Evolutionary conservation across 257 asterid species (phyloP).

Genomic region (Phtheirospermum japonicum): DNA sequence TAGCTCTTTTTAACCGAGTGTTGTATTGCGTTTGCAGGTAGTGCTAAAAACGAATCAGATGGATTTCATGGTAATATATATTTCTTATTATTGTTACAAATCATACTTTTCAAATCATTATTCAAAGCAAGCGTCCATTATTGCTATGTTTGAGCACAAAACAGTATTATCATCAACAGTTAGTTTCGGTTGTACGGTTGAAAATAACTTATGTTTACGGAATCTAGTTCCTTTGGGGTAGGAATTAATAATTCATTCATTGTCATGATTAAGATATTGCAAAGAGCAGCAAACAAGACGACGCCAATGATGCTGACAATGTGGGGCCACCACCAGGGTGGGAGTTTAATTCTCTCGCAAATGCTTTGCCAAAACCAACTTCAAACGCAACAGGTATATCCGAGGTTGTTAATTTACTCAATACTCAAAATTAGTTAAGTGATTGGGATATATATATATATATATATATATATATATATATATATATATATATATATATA

Average conservation of each 20-base stretch:
- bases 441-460: too few relatives aligned
- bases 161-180: neutral
- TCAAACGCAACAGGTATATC: constrained; percentile 34
- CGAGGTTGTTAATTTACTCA: neutral
- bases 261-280: constrained; percentile 45
- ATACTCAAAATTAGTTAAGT: neutral
- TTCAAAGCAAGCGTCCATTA: too few relatives aligned
- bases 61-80: constrained; percentile 2
- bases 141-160: too few relatives aligned
- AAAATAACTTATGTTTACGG: constrained; percentile 25
- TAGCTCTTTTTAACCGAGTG: neutral
- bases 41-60: neutral
- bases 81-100: neutral
- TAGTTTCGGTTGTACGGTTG: constrained; percentile 2
- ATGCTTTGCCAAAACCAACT: constrained; percentile 35
- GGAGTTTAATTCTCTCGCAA: constrained; percentile 41
- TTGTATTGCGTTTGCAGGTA: constrained; percentile 6
- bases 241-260: constrained; percentile 26
- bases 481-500: too few relatives aligned
- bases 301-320: constrained; percentile 44
- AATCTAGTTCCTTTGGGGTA: too few relatives aligned
- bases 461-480: too few relatives aligned
- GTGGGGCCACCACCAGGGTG: constrained; percentile 77
- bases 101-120: neutral
- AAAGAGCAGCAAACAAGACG: constrained; percentile 39